These are phyloP conservation scores for Hansenula anomala DNA, from an alignment of 1,139 yeast species.

Conservation along the genomic window DNA sequence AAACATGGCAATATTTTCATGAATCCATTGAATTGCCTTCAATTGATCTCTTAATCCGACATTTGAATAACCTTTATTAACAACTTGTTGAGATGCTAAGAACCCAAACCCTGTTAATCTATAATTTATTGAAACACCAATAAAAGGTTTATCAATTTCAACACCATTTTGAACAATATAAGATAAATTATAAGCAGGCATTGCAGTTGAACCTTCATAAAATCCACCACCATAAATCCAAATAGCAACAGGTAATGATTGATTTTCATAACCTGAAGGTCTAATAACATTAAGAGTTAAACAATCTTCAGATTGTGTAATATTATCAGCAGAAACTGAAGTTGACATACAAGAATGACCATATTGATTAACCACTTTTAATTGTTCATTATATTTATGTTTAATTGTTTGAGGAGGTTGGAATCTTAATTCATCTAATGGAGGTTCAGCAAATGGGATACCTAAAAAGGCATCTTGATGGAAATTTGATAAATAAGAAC, in stretches of 20 bases:
- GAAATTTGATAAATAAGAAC: not conserved
- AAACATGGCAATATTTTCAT: slow-evolving; percentile 28
- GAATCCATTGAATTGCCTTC: slow-evolving; percentile 32
- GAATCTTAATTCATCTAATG: slow-evolving; percentile 14
- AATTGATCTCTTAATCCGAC: slow-evolving; percentile 31
- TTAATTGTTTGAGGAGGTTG: slow-evolving; percentile 9
- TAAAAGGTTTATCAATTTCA: slow-evolving; percentile 24
- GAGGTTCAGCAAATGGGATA: slow-evolving; percentile 19
- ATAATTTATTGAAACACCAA: slow-evolving; percentile 32
- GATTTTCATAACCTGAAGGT: slow-evolving; percentile 56
- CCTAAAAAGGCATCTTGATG: slow-evolving; percentile 15
- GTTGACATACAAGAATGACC: slow-evolving; percentile 6
- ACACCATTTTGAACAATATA: slow-evolving; percentile 23
- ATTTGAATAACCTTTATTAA: slow-evolving; percentile 21
- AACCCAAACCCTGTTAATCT: slow-evolving; percentile 31
- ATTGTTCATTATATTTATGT: slow-evolving; percentile 7
- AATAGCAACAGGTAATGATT: slow-evolving; percentile 25
- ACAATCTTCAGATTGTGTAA: slow-evolving; percentile 2
- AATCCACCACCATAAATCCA: slow-evolving; percentile 36
- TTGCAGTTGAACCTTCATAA: slow-evolving; percentile 25
- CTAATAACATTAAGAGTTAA: slow-evolving; percentile 62
- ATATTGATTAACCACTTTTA: slow-evolving; percentile 1
- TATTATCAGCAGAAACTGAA: not conserved
- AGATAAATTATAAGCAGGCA: slow-evolving; percentile 24
- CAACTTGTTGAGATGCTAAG: slow-evolving; percentile 21